Conservation (phyloP, 2,329 filamentous ascomycete genomes). For the Akanthomyces uredinophilus region DNA sequence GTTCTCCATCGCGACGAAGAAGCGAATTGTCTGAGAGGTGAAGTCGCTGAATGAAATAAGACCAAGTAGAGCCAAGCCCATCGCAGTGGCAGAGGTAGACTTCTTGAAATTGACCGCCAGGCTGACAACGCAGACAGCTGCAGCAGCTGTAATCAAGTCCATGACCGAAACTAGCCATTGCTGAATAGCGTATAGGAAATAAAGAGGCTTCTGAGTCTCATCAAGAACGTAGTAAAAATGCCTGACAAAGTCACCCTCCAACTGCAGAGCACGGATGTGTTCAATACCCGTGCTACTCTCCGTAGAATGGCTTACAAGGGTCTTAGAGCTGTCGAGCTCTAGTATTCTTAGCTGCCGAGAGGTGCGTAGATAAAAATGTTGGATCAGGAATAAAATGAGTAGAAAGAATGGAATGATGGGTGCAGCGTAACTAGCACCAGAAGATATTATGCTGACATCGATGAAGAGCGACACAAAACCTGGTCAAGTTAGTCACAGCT, state of each 20-base stretch:
- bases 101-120: constrained; percentile 30
- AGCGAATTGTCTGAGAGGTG: constrained; percentile 23
- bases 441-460: constrained; percentile 20
- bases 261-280: constrained; percentile 49
- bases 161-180: constrained; percentile 48
- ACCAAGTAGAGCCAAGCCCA: constrained; percentile 17
- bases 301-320: constrained; percentile 30
- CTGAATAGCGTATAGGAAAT: constrained; percentile 49
- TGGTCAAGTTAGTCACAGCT: neutral
- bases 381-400: constrained; percentile 24
- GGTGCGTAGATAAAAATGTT: constrained; percentile 30
- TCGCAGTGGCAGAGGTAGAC: neutral
- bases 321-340: constrained; percentile 31
- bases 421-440: constrained; percentile 26
- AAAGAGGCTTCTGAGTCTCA: constrained; percentile 47
- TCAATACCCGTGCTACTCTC: constrained; percentile 41
- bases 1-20: constrained; percentile 19
- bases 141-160: constrained; percentile 39
- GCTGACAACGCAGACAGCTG: constrained; percentile 40
- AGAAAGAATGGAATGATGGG: constrained; percentile 24
- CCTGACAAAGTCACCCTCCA: constrained; percentile 38
- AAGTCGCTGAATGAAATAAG: constrained; percentile 23
- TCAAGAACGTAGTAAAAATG: constrained; percentile 44
- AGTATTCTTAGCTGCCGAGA: constrained; percentile 32
- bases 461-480: neutral